A percentile compares a stretch with the other conserved stretches of the same genome.
phyloP scores from a whole-genome alignment of 352 stramenopile species.

The Phytophthora crassamura region DNA sequence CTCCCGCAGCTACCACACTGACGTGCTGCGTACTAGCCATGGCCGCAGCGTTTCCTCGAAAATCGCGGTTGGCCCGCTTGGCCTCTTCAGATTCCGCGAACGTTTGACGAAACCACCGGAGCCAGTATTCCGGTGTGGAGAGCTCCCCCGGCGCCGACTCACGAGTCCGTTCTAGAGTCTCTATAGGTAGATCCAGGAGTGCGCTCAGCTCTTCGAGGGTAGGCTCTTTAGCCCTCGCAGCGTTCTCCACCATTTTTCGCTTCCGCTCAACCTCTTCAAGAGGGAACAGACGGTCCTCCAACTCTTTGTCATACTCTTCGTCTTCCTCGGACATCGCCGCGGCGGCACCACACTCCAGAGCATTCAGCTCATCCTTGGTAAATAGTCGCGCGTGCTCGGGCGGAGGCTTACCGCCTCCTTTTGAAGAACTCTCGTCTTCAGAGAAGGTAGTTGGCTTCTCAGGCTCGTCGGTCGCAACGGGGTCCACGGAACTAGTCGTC shows the following conservation, averaged over 20 bases:
- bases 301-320: slow-evolving; percentile 9
- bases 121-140: slow-evolving; percentile 5
- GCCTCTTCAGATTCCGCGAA: background rate
- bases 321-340: no score
- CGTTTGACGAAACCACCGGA: background rate
- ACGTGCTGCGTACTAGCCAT: no score
- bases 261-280: background rate
- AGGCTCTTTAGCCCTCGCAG: background rate
- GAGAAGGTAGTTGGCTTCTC: no score
- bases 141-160: background rate
- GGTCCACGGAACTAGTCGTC: no score
- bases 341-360: no score
- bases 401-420: no score
- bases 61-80: background rate
- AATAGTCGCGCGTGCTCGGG: no score
- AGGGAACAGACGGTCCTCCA: slow-evolving; percentile 1
- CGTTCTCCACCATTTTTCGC: background rate
- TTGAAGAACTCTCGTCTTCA: no score
- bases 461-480: no score
- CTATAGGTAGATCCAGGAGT: background rate
- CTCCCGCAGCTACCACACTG: no score
- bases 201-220: background rate
- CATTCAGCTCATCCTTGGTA: no score
- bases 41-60: no score
- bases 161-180: background rate